Evolutionary conservation across 2,329 filamentous ascomycete species (phyloP), one percentile per base, ranked within the genome.

Genomic region (Acarospora socialis): DNA sequence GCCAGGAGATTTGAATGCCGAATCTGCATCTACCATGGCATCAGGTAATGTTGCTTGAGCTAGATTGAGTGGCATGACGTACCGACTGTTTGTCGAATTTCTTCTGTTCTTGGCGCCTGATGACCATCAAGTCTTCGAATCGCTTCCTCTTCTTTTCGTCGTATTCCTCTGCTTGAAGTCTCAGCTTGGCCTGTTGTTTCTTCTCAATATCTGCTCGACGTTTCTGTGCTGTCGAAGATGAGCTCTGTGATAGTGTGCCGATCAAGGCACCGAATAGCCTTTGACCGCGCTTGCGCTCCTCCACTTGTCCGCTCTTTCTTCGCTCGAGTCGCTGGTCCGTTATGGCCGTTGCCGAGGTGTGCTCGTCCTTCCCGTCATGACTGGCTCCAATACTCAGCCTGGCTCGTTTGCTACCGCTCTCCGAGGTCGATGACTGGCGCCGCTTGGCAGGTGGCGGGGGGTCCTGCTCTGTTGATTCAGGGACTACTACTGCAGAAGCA

Each of bases 241-340:
- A 68, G 46, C 69, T 76, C 57, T 87, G 80, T 54, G 77, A 83
- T 38, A 92, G 66, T 21, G 79, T 82, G 52, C 68, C 81, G 37
- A 90, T 62, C 35, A 92, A 59, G 21, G 77, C 81, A 39, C 87
- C 86, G 50, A 94, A 94, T 38, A 95, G 65, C 32, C 87, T 71
- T 54, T 81, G 78, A 14, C 81, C 81, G 21, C 87, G 77, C 51
- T 81, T 83, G 54, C 77, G 82, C 51, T 95, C 87, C 47, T 92
- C 80, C 35, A 74, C 61, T 17, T 63, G 57, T 31, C 66, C 56
- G 34, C 52, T 61, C 40, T 53, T 57, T 30, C 62, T 58, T 30
- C 56, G 52, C 32, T 56, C 48, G 34, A 46, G 34, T 26, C 44
- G 46, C 37, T 42, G 43, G 21, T 49, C 50, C 21, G 41, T 36